Percentiles rank a stretch among this genome's conserved stretches.
Conservation (phyloP, 805 yeast species). For the Wickerhamomyces chambardii region DNA sequence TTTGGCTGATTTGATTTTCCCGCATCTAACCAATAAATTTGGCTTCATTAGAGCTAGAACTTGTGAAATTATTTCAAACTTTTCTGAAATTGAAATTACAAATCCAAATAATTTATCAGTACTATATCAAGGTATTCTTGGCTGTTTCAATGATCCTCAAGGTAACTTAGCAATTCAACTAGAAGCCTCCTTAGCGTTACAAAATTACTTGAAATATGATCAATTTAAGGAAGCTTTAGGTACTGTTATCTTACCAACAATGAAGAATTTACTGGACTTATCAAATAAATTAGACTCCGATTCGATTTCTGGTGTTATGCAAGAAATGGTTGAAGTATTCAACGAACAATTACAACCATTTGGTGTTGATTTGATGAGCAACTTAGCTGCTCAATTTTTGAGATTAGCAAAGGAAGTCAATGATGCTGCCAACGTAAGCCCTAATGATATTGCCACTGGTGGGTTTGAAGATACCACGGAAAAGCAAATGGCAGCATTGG, state of each 20-base stretch:
- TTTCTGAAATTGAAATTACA: slow-evolving; percentile 50
- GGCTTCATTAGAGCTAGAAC: slow-evolving; percentile 73
- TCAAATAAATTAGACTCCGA: slow-evolving; percentile 84
- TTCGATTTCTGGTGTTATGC: slow-evolving; percentile 83
- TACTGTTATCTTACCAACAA: slow-evolving; percentile 63
- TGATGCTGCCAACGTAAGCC: slow-evolving; percentile 44
- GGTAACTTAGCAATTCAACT: slow-evolving; percentile 64
- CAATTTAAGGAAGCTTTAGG: slow-evolving; percentile 64
- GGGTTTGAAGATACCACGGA: slow-evolving; percentile 39
- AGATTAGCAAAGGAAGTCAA: slow-evolving; percentile 59
- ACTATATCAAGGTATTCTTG: slow-evolving; percentile 37
- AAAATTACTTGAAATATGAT: slow-evolving; percentile 59
- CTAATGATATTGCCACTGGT: slow-evolving; percentile 22
- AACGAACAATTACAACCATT: slow-evolving; percentile 88
- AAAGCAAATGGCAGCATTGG: slow-evolving; percentile 75
- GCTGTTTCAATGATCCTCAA: slow-evolving; percentile 29
- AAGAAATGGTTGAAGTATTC: slow-evolving; percentile 87
- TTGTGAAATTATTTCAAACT: slow-evolving; percentile 54
- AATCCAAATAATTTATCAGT: slow-evolving; percentile 24
- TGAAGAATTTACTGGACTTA: slow-evolving; percentile 68
- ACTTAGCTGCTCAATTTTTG: slow-evolving; percentile 67
- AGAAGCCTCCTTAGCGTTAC: slow-evolving; percentile 80
- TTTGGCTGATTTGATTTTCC: slow-evolving; percentile 54
- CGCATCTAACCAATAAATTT: slow-evolving; percentile 53
- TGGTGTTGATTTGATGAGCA: slow-evolving; percentile 58